Percentiles rank a stretch among this genome's conserved stretches.
These are phyloP conservation scores for Microbotryum scabiosae DNA, from an alignment of 1,284 basidiomycete genomes.

Conservation along the genomic window DNA sequence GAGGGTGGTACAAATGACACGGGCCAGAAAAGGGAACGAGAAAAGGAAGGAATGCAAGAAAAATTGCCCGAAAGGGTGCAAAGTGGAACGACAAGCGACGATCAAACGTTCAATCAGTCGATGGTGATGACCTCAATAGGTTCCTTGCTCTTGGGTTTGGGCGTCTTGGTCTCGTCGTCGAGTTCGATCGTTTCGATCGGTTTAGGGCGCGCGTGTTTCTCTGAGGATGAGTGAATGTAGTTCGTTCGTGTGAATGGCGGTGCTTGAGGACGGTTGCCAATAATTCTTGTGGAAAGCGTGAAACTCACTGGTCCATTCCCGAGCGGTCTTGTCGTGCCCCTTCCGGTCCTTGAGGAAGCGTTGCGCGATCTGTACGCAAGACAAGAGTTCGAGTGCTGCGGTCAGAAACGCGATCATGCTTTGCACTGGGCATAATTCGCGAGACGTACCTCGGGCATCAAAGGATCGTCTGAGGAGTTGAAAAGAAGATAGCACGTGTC, in stretches of 20 bases:
- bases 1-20: no score
- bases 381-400: no score
- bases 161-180: neutral
- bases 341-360: conserved; percentile 51
- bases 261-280: neutral
- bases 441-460: conserved; percentile 7
- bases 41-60: neutral
- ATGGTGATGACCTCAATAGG: conserved; percentile 9
- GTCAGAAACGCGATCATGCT: no score
- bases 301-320: conserved; percentile 23
- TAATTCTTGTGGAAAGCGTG: no score
- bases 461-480: neutral
- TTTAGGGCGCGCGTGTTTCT: conserved; percentile 16
- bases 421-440: no score
- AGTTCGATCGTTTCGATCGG: neutral
- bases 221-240: conserved; percentile 1
- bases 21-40: no score
- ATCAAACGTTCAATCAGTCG: neutral
- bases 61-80: neutral
- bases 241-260: no score
- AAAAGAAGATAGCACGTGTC: neutral
- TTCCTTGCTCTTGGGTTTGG: conserved; percentile 11
- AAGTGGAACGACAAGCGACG: no score
- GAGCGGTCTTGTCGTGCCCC: conserved; percentile 25
- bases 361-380: conserved; percentile 51